A percentile compares a stretch with the other conserved stretches of the same genome.
Evolutionary conservation across 306 rosid genomes (phyloP).

Genomic region (Acacia acuminata): DNA sequence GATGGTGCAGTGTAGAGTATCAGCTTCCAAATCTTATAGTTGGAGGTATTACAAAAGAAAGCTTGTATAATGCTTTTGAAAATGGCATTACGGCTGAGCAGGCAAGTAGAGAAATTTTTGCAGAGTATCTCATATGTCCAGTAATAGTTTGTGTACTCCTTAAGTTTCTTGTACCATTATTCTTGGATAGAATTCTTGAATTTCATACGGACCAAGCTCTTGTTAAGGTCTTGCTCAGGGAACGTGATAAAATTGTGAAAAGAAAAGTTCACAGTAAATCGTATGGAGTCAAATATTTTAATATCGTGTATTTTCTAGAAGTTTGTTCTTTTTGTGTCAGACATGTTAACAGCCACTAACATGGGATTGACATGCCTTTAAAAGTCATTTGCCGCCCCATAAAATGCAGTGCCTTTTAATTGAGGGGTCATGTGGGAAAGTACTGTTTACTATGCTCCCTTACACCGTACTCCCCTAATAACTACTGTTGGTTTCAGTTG

Average conservation of each 20-base stretch:
- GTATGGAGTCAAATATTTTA: no score
- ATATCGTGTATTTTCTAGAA: no score
- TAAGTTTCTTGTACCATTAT: no score
- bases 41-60: slow-evolving; percentile 94
- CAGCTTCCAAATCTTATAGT: slow-evolving; percentile 98
- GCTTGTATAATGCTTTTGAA: slow-evolving; percentile 89
- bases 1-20: slow-evolving; percentile 80
- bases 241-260: no score
- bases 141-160: no score
- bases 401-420: neutral
- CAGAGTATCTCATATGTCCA: no score
- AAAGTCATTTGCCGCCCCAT: neutral
- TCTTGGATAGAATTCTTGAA: no score
- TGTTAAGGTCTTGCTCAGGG: no score
- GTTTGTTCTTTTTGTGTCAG: neutral
- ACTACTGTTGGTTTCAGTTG: neutral
- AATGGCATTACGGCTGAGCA: slow-evolving; percentile 86
- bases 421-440: no score
- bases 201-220: no score
- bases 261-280: no score
- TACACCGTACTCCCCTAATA: neutral
- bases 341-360: neutral
- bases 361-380: neutral
- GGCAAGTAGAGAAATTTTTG: slow-evolving; percentile 41
- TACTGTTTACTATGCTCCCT: neutral